Evolutionary conservation across 768 basidiomycete species (phyloP).

Genomic region (Leccinum olivaceopallidum): DNA sequence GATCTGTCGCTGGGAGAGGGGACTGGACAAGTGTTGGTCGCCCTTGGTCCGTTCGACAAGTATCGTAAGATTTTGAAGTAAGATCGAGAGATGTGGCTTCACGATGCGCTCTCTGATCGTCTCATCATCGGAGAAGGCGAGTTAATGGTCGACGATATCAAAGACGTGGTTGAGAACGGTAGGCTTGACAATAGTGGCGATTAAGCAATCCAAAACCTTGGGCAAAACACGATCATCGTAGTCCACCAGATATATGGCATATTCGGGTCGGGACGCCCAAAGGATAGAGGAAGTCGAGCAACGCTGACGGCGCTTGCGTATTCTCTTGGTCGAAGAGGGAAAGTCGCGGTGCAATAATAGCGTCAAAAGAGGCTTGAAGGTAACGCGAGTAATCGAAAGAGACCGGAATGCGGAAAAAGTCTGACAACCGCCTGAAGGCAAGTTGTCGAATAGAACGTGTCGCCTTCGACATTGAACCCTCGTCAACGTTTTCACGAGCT

Average conservation of each 20-base stretch:
- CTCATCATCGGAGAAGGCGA: conserved; percentile 55
- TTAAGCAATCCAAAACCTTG: conserved; percentile 79
- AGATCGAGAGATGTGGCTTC: conserved; percentile 65
- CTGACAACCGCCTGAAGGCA: conserved; percentile 81
- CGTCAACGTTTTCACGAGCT: conserved; percentile 37
- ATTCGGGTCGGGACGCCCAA: conserved; percentile 65
- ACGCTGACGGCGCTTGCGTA: neutral
- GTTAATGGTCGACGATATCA: conserved; percentile 77
- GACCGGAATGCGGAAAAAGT: conserved; percentile 80
- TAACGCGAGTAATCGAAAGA: conserved; percentile 76
- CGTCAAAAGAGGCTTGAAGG: conserved; percentile 61
- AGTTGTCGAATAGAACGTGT: conserved; percentile 73
- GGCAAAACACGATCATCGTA: conserved; percentile 70
- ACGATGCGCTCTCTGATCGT: conserved; percentile 53
- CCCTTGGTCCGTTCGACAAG: conserved; percentile 66
- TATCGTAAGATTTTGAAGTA: conserved; percentile 72
- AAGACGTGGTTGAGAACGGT: conserved; percentile 61
- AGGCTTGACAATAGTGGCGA: conserved; percentile 84
- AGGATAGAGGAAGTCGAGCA: conserved; percentile 35
- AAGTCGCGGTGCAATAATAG: conserved; percentile 84
- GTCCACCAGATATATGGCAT: conserved; percentile 63
- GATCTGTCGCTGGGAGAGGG: conserved; percentile 81
- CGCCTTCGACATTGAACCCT: conserved; percentile 32
- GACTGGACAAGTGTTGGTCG: conserved; percentile 50
- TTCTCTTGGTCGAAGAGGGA: conserved; percentile 30